These are phyloP conservation scores for Suillus luteus DNA, from an alignment of 768 basidiomycete species.

Conservation along the genomic window DNA sequence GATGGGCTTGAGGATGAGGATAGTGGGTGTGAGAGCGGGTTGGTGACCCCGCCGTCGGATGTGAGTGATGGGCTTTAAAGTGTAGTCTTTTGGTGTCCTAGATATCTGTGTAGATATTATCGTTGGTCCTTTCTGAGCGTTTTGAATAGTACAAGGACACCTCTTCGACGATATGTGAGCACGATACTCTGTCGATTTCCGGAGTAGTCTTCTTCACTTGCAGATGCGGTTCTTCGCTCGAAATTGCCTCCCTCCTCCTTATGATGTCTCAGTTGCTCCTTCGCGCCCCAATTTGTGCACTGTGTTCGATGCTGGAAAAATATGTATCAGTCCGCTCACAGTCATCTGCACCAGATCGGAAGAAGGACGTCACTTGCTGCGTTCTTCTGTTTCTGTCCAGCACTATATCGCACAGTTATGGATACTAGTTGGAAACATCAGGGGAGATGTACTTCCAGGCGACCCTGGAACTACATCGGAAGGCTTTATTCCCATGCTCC, in stretches of 20 bases:
- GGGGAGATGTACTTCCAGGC: background rate
- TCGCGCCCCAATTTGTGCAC: background rate
- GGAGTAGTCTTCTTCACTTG: too few relatives aligned
- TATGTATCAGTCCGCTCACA: background rate
- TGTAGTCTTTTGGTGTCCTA: too few relatives aligned
- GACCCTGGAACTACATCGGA: background rate
- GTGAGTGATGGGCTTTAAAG: background rate
- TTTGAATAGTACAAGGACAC: too few relatives aligned
- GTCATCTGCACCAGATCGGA: background rate
- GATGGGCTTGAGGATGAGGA: conserved; percentile 57
- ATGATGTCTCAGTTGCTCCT: background rate
- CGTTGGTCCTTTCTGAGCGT: too few relatives aligned
- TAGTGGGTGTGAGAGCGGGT: conserved; percentile 4
- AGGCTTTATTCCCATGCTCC: background rate
- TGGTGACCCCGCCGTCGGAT: background rate
- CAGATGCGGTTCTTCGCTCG: conserved; percentile 1
- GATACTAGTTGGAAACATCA: background rate
- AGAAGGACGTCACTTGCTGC: background rate
- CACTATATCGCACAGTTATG: conserved; percentile 1
- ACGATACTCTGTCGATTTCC: too few relatives aligned
- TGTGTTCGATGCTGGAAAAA: background rate
- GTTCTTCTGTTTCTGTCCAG: conserved; percentile 1
- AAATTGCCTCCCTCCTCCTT: conserved; percentile 4
- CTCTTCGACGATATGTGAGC: too few relatives aligned
- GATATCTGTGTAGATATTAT: background rate